These are phyloP conservation scores for Anthoceros angustus DNA, from an alignment of 225 moss, liverwort and hornwort genomes.

Conservation along the genomic window DNA sequence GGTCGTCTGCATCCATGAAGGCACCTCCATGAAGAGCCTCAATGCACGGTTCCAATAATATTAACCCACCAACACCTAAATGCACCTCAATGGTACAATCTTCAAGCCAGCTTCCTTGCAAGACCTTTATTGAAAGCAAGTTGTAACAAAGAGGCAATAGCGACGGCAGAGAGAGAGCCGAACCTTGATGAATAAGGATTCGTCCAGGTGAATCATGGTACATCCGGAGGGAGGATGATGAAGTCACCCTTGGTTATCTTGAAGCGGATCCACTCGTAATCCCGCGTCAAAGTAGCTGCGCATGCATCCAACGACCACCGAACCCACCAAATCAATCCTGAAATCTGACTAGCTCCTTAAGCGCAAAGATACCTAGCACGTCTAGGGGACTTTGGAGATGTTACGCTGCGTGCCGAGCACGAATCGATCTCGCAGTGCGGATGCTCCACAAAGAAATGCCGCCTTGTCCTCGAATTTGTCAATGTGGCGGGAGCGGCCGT, in stretches of 20 bases:
- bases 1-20: not conserved
- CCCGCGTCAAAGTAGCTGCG: conserved; percentile 47
- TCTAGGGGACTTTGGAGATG: too few species aligned
- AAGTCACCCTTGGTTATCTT: conserved; percentile 40
- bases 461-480: conserved; percentile 39
- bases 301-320: too few species aligned
- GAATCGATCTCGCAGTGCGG: conserved; percentile 49
- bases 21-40: not conserved
- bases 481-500: conserved; percentile 30
- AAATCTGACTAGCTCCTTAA: too few species aligned
- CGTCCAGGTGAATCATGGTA: conserved; percentile 46
- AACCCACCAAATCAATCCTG: too few species aligned
- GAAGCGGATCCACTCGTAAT: conserved; percentile 52
- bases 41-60: too few species aligned
- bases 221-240: conserved; percentile 48
- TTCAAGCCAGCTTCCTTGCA: not conserved
- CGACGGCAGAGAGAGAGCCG: not conserved
- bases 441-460: conserved; percentile 47
- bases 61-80: too few species aligned
- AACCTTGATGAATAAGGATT: conserved; percentile 34
- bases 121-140: not conserved
- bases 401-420: conserved; percentile 36
- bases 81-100: not conserved
- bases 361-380: too few species aligned
- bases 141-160: too few species aligned